Evolutionary conservation across 2,329 filamentous ascomycete genomes (phyloP), one percentile per base, ranked within the genome.

Genomic region (Scedosporium boydii): DNA sequence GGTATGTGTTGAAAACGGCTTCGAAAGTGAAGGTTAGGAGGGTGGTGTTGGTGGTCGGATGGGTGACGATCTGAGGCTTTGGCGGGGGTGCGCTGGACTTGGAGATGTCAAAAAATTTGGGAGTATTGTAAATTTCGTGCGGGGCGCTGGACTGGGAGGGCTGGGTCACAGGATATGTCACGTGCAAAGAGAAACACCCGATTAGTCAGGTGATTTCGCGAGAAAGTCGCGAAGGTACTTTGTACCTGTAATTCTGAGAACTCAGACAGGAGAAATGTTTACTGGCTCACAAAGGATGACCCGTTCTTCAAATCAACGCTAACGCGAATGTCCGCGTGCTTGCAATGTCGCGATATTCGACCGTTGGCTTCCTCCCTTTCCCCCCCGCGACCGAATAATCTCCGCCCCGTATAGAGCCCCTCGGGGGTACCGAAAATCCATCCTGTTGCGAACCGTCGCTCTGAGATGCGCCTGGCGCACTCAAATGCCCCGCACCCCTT

Each of bases 1-100:
- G 75, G 73, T 71, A 58, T 63, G 65, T 70, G 69, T 68, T 66
- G 65, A 67, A 69, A 68, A 64, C 21, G 34, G 38, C 38, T 38
- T 38, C 27, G 38, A 58, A 58, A 38, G 23, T 58, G 56, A 38
- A 58, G 56, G 23, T 58, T 58, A 18, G 56, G 56, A 38, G 27
- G 55, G 55, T 41, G 21, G 53, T 18, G 21, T 58, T 51, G 55
- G 41, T 26, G 56, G 42, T 53, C 48, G 38, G 34, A 59, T 59
- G n/a, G 55, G 29, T 34, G 29, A 58, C 29, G 38, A 42, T 34
- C 2, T 27, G 44, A 23, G 51, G 38, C 56, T 62, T 18, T 41
- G 53, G 41, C 41, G 51, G 38, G 46, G 18, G 60, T 4, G 23
- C 10, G 14, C 23, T 58, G n/a, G 12, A 46, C n/a, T 51, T 51